phyloP scores from a whole-genome alignment of 2,329 filamentous ascomycete genomes.

The Colletotrichum abscissum region DNA sequence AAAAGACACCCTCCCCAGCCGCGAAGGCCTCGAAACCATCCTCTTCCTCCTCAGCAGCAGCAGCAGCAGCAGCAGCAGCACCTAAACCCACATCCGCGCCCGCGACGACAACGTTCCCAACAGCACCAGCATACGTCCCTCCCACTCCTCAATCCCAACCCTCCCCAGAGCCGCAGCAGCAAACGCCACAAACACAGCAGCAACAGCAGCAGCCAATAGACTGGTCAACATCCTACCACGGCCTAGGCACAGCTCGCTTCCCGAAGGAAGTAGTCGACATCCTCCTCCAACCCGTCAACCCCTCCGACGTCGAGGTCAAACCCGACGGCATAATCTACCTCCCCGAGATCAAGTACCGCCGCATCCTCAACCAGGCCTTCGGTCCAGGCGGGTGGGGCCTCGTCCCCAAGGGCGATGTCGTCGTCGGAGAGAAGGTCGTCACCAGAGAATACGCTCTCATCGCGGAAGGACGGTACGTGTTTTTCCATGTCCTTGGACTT shows the following conservation, averaged over 20 bases:
- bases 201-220: slow-evolving; percentile 58
- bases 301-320: slow-evolving; percentile 93
- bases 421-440: slow-evolving; percentile 82
- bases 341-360: slow-evolving; percentile 96
- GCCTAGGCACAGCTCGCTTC: slow-evolving; percentile 79
- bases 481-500: too few species aligned
- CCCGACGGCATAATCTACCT: slow-evolving; percentile 96
- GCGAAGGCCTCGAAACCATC: background rate
- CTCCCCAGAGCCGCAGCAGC: background rate
- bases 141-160: background rate
- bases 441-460: slow-evolving; percentile 95
- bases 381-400: slow-evolving; percentile 96
- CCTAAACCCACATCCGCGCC: too few species aligned
- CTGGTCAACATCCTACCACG: slow-evolving; percentile 88
- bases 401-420: slow-evolving; percentile 86
- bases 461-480: slow-evolving; percentile 80
- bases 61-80: background rate
- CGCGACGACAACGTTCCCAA: background rate
- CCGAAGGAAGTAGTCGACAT: slow-evolving; percentile 74
- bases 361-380: slow-evolving; percentile 90
- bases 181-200: slow-evolving; percentile 16
- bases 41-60: slow-evolving; percentile 12
- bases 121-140: slow-evolving; percentile 8
- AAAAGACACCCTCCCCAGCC: background rate
- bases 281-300: slow-evolving; percentile 74